A percentile compares a stretch with the other conserved stretches of the same genome.
Evolutionary conservation across 1,284 basidiomycete species (phyloP).

Genomic region (Sphaerobolus stellatus): DNA sequence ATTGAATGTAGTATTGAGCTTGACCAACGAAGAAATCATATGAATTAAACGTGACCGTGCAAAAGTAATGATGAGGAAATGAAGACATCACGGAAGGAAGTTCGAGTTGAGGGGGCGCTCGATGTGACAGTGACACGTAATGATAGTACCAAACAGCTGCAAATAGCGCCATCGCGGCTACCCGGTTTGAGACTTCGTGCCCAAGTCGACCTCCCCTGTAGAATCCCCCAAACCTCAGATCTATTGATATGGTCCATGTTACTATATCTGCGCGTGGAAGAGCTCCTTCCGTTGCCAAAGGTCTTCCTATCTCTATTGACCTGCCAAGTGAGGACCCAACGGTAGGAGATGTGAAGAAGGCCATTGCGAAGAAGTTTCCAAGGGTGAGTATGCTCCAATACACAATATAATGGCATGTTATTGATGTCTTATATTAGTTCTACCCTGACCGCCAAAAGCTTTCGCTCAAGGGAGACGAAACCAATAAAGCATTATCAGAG

Average conservation of each 20-base stretch:
- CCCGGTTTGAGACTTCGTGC: too few relatives aligned
- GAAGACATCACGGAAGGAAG: too few relatives aligned
- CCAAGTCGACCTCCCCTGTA: too few relatives aligned
- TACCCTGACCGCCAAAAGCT: constrained; percentile 72
- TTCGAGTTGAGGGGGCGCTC: too few relatives aligned
- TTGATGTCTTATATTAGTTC: constrained; percentile 49
- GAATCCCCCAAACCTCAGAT: too few relatives aligned
- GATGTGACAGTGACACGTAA: too few relatives aligned
- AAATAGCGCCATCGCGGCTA: too few relatives aligned
- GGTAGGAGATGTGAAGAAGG: constrained; percentile 59
- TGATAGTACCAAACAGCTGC: too few relatives aligned
- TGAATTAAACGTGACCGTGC: too few relatives aligned
- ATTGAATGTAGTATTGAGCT: too few relatives aligned
- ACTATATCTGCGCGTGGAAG: constrained; percentile 52
- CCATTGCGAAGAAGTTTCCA: constrained; percentile 56
- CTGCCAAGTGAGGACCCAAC: constrained; percentile 50
- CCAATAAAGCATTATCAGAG: constrained; percentile 55
- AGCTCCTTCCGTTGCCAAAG: constrained; percentile 45
- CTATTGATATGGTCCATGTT: constrained; percentile 69
- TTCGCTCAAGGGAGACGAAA: constrained; percentile 55
- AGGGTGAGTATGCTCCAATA: constrained; percentile 45
- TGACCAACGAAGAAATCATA: too few relatives aligned
- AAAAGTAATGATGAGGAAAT: too few relatives aligned
- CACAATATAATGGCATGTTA: not conserved
- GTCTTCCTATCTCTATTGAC: constrained; percentile 57